phyloP scores from a whole-genome alignment of 2,329 filamentous ascomycete genomes.

The Fusarium sp. region DNA sequence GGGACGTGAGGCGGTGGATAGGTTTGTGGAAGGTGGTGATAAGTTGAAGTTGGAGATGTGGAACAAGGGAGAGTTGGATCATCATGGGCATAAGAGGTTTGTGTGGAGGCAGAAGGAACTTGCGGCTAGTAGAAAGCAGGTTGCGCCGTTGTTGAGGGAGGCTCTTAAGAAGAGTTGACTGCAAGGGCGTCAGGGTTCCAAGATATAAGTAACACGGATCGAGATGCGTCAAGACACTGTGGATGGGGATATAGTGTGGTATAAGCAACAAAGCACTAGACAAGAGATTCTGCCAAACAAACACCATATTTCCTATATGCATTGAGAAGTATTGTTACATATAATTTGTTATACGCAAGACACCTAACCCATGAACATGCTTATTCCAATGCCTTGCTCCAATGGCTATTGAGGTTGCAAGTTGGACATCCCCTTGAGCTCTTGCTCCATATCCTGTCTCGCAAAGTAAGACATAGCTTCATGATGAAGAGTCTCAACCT shows the following conservation, averaged over 20 bases:
- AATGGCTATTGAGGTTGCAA: neutral
- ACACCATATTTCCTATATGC: neutral
- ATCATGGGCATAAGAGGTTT: slow-evolving; percentile 59
- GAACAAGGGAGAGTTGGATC: slow-evolving; percentile 60
- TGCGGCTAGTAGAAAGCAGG: slow-evolving; percentile 73
- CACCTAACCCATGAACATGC: neutral
- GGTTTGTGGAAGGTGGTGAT: slow-evolving; percentile 62
- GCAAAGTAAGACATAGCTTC: slow-evolving; percentile 19
- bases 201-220: slow-evolving; percentile 7
- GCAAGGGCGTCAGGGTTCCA: neutral
- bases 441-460: slow-evolving; percentile 5
- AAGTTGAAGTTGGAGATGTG: slow-evolving; percentile 68
- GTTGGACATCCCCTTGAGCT: neutral
- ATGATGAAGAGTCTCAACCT: slow-evolving; percentile 45
- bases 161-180: slow-evolving; percentile 54
- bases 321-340: slow-evolving; percentile 24
- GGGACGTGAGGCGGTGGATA: slow-evolving; percentile 61
- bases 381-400: neutral
- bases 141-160: slow-evolving; percentile 74
- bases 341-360: slow-evolving; percentile 16
- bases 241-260: neutral
- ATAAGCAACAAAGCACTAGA: neutral
- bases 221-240: neutral
- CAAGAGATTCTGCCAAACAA: neutral
- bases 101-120: slow-evolving; percentile 76